A percentile compares a stretch with the other conserved stretches of the same genome.
Evolutionary conservation across 139 green algal genomes (phyloP).

Genomic region (Yamagishiella unicocca): DNA sequence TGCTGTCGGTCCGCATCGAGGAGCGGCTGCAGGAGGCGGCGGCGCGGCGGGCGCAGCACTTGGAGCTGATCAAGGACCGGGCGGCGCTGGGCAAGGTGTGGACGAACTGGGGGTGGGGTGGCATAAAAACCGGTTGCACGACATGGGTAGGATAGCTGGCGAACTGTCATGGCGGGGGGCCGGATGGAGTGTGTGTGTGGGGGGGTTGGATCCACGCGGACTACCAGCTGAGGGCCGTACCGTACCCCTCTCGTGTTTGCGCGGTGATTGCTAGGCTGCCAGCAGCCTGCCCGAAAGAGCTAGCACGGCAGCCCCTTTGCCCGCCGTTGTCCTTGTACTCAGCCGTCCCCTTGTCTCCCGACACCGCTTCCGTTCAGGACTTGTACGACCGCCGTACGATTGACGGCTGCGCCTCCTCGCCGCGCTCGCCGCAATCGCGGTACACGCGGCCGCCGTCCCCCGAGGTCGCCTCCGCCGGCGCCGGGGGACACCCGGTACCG

Average conservation of each 20-base stretch:
- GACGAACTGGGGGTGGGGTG: neutral
- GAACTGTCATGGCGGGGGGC: no score
- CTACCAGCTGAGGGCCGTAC: no score
- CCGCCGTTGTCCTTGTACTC: no score
- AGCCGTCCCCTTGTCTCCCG: no score
- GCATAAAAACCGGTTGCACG: no score
- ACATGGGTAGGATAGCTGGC: no score
- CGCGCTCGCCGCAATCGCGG: slow-evolving; percentile 18
- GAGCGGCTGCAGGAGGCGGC: slow-evolving; percentile 66
- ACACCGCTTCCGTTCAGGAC: neutral
- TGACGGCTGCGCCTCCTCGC: slow-evolving; percentile 2
- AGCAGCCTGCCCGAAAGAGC: no score
- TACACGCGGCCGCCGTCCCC: slow-evolving; percentile 18
- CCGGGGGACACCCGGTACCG: neutral
- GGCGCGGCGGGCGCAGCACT: slow-evolving; percentile 59
- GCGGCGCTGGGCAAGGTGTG: slow-evolving; percentile 63
- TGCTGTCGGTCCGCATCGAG: slow-evolving; percentile 51
- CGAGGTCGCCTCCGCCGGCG: neutral
- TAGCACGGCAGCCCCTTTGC: no score
- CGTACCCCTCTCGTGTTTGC: no score
- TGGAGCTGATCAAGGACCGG: slow-evolving; percentile 73
- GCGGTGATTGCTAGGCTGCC: no score
- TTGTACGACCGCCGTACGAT: slow-evolving; percentile 18
- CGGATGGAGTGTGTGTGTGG: no score
- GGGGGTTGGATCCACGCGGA: no score